Base-by-base conservation (phyloP, 495 filamentous ascomycete genomes). In the Coniosporium apollinis region DNA sequence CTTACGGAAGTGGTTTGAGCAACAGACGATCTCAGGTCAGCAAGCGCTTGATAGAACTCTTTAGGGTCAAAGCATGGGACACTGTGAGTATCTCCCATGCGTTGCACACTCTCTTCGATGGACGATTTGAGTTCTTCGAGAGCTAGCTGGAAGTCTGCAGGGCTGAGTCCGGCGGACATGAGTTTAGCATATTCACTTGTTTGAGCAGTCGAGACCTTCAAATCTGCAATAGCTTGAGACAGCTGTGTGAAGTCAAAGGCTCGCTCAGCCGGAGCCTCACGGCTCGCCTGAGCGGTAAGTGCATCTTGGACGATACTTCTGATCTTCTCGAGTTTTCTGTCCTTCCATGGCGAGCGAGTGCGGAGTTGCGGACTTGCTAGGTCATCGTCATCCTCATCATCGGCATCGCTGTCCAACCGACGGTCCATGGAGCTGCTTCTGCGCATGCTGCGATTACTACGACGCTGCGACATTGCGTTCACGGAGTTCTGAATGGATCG, bases 321-420 rank as follows among this genome's bases (percentile, higher is more conserved):
- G 44, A 96, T 74, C 59, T 84, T 82, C 42, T 94, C 83, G 37
- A 85, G 52, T 47, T 72, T 85, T 31, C 76, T 74, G 44, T 91
- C 81, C 32, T 73, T 67, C 43, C 69, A 71, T 6, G 74, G 73
- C 5, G 81, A 76, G 11, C 68, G 74, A 10, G 65, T 68, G 19
- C 77, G 71, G 20, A 67, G 62, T 26, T 59, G 55, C 22, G 57
- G 54, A 5, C 49, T 53, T 30, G 16, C 59, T 46, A 17, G 70
- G 13, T 68, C 57, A 5, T 72, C 75, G 17, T 92, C 83, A 46
- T 92, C 86, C 49, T 94, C 86, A 43, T 96, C 89, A 43, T 96
- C 89, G 1, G 87, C 89, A 57, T 94, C 89, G 39, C 85, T 93
- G 31, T 86, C 67, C 31, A 72, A 72, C 21, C 32, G 43, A 30